Conservation (phyloP, 2,329 filamentous ascomycete species). For the Fonsecaea erecta region DNA sequence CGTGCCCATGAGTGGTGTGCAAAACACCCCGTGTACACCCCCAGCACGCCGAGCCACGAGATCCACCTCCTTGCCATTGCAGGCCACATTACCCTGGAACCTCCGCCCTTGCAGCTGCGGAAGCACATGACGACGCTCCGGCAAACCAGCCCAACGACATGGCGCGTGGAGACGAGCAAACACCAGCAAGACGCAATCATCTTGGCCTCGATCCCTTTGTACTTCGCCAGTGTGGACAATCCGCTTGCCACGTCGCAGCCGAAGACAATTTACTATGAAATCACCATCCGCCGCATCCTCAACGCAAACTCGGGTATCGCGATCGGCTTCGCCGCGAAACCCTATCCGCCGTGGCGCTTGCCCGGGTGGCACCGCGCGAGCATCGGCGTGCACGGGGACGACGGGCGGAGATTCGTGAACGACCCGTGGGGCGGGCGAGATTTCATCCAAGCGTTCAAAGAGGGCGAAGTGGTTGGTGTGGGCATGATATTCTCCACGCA, state of each 20-base stretch:
- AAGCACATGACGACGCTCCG: constrained; percentile 16
- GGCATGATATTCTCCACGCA: constrained; percentile 59
- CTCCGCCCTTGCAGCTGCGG: constrained; percentile 38
- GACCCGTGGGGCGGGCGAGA: constrained; percentile 64
- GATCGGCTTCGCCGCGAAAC: constrained; percentile 64
- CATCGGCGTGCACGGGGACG: constrained; percentile 65
- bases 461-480: constrained; percentile 62
- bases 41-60: constrained; percentile 49
- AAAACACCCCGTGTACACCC: constrained; percentile 56
- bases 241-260: constrained; percentile 51
- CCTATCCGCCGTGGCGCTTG: constrained; percentile 65
- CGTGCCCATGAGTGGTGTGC: constrained; percentile 62
- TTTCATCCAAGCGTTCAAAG: constrained; percentile 59
- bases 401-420: constrained; percentile 67
- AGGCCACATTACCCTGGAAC: constrained; percentile 52
- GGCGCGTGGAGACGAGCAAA: constrained; percentile 51
- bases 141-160: constrained; percentile 37
- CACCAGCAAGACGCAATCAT: constrained; percentile 57
- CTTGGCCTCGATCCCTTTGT: constrained; percentile 61
- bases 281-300: constrained; percentile 53
- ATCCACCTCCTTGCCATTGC: constrained; percentile 51
- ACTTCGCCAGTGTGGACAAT: constrained; percentile 57
- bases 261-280: constrained; percentile 65
- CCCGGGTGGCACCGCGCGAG: constrained; percentile 68
- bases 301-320: constrained; percentile 59